A percentile compares a stretch with the other conserved stretches of the same genome.
phyloP scores from a whole-genome alignment of 179 eudicot genomes.

The Pouteria campechiana region DNA sequence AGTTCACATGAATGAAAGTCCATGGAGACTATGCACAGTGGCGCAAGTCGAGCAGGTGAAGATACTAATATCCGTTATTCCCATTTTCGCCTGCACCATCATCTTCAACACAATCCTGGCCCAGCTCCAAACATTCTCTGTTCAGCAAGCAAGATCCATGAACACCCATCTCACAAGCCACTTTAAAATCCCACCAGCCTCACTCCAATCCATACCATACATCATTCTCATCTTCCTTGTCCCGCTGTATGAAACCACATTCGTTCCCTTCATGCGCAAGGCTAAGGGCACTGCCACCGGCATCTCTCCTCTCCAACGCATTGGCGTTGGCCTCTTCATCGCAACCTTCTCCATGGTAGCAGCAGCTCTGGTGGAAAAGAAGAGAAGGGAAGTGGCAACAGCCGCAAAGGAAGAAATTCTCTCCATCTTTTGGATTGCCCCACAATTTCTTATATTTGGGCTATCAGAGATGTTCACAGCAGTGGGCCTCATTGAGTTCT shows the following conservation, averaged over 20 bases:
- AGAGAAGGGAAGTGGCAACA: conserved; percentile 19
- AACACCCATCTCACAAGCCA: conserved; percentile 34
- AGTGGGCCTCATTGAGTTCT: conserved; percentile 82
- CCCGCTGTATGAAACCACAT: conserved; percentile 61
- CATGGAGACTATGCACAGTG: conserved; percentile 67
- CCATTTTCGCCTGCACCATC: conserved; percentile 85
- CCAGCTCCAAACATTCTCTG: conserved; percentile 90
- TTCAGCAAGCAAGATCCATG: conserved; percentile 81
- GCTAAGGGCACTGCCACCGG: conserved; percentile 58
- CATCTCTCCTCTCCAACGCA: conserved; percentile 63
- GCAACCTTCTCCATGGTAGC: conserved; percentile 79
- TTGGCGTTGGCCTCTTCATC: conserved; percentile 72
- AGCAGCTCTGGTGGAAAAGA: conserved; percentile 55
- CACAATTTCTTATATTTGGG: conserved; percentile 76
- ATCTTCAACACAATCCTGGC: conserved; percentile 88
- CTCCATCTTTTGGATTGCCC: conserved; percentile 67
- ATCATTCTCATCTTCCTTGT: conserved; percentile 62
- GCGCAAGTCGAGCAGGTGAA: conserved; percentile 91
- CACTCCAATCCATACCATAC: conserved; percentile 84
- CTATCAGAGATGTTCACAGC: conserved; percentile 88
- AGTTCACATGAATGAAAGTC: conserved; percentile 16
- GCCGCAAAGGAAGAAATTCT: conserved; percentile 10
- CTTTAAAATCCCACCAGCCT: conserved; percentile 77
- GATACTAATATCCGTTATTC: conserved; percentile 62
- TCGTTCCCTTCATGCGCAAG: conserved; percentile 54